phyloP scores from a whole-genome alignment of 2,329 filamentous ascomycete species.

The Penicillium sp. region DNA sequence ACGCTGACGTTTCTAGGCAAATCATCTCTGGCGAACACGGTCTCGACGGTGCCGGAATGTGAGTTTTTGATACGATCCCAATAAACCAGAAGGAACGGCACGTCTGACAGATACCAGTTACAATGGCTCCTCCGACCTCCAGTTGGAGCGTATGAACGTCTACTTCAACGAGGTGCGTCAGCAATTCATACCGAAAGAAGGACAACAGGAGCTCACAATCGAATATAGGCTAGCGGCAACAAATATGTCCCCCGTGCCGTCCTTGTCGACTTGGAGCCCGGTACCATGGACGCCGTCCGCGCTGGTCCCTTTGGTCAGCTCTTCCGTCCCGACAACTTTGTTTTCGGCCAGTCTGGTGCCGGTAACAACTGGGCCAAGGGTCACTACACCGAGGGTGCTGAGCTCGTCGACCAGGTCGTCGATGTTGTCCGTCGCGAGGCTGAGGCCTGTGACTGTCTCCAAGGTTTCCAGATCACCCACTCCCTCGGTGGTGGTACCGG shows the following conservation, averaged over 20 bases:
- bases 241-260: conserved; percentile 99
- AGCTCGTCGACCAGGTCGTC: conserved; percentile 96
- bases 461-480: conserved; percentile 99
- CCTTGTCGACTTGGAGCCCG: conserved; percentile 98
- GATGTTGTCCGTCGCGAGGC: conserved; percentile 98
- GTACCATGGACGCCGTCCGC: conserved; percentile 99
- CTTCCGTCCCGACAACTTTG: conserved; percentile 99
- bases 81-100: conserved; percentile 15
- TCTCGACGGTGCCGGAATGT: conserved; percentile 95
- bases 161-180: conserved; percentile 86
- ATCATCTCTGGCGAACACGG: conserved; percentile 88
- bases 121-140: conserved; percentile 96
- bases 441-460: conserved; percentile 98
- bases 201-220: conserved; percentile 8
- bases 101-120: conserved; percentile 56
- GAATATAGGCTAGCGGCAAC: conserved; percentile 78
- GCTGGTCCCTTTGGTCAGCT: conserved; percentile 97
- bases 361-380: conserved; percentile 99
- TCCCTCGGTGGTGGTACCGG: conserved; percentile 99
- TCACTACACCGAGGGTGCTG: conserved; percentile 99
- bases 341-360: conserved; percentile 98
- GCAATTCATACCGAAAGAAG: background rate
- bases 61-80: conserved; percentile 44
- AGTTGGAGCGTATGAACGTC: conserved; percentile 99
- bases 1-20: conserved; percentile 58